Conservation (phyloP, 441 rosid species). For the Bruguiera hainesii region DNA sequence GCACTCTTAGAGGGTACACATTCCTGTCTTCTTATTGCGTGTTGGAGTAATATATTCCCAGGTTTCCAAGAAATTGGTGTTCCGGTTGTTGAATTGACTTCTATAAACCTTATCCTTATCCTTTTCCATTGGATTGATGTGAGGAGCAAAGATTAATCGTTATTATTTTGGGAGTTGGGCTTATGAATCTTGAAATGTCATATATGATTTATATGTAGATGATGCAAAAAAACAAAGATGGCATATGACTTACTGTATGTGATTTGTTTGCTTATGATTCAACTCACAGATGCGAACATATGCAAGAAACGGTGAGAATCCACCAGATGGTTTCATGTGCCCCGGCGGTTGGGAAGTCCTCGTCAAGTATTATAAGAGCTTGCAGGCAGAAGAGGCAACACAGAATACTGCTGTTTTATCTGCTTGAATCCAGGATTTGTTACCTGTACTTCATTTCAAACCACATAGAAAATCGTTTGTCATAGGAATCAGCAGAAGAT, state of each 20-base stretch:
- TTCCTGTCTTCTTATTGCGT: neutral
- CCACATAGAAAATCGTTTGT: neutral
- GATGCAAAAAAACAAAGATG: neutral
- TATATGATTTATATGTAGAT: neutral
- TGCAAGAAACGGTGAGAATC: conserved; percentile 80
- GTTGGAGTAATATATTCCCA: neutral
- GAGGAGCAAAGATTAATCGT: no score
- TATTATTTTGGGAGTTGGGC: neutral
- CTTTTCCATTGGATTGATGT: no score
- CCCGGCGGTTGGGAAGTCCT: conserved; percentile 87
- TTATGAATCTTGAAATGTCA: neutral
- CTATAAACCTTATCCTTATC: no score
- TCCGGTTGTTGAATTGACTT: neutral
- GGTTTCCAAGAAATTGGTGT: neutral
- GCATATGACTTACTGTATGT: neutral
- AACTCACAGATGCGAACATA: conserved; percentile 66
- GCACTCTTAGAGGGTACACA: neutral
- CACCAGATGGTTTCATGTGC: conserved; percentile 94
- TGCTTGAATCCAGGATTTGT: conserved; percentile 24
- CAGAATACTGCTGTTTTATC: conserved; percentile 47
- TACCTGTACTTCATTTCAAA: neutral
- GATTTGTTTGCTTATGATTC: conserved; percentile 7
- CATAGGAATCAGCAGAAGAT: neutral
- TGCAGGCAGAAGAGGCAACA: conserved; percentile 63
- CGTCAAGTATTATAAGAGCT: conserved; percentile 60